phyloP scores from a whole-genome alignment of 1,284 basidiomycete genomes.

The Puccinia hordei region DNA sequence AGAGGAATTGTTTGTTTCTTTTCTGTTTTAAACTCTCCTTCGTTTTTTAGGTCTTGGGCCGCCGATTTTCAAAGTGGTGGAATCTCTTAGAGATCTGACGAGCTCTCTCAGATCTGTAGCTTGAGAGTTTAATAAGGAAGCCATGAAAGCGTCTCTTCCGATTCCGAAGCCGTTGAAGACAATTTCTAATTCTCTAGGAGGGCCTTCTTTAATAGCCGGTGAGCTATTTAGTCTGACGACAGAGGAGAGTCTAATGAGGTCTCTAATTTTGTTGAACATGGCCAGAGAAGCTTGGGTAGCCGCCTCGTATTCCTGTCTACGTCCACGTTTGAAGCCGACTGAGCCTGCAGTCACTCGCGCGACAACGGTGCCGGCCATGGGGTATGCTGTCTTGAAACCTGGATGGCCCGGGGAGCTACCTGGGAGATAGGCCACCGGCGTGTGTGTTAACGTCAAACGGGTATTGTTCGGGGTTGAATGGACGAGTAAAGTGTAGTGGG shows the following conservation, averaged over 20 bases:
- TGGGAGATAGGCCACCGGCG: constrained; percentile 37
- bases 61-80: constrained; percentile 46
- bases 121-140: constrained; percentile 26
- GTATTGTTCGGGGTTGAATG: constrained; percentile 44
- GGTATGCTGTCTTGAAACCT: constrained; percentile 32
- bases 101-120: constrained; percentile 35
- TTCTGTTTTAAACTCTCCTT: constrained; percentile 29
- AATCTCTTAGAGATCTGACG: constrained; percentile 41
- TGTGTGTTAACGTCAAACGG: constrained; percentile 43
- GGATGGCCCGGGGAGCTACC: constrained; percentile 34
- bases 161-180: constrained; percentile 49
- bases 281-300: constrained; percentile 33
- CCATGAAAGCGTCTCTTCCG: constrained; percentile 44
- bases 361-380: constrained; percentile 35
- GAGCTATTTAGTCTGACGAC: background rate
- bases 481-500: constrained; percentile 36
- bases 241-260: background rate
- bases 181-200: constrained; percentile 47
- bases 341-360: constrained; percentile 43
- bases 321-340: constrained; percentile 40
- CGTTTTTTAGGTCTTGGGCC: constrained; percentile 50
- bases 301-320: constrained; percentile 45
- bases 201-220: constrained; percentile 19
- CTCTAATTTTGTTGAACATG: constrained; percentile 43
- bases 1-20: too few relatives aligned